These are phyloP conservation scores for Pyracantha coccinea DNA, from an alignment of 331 rosid species.

Conservation along the genomic window DNA sequence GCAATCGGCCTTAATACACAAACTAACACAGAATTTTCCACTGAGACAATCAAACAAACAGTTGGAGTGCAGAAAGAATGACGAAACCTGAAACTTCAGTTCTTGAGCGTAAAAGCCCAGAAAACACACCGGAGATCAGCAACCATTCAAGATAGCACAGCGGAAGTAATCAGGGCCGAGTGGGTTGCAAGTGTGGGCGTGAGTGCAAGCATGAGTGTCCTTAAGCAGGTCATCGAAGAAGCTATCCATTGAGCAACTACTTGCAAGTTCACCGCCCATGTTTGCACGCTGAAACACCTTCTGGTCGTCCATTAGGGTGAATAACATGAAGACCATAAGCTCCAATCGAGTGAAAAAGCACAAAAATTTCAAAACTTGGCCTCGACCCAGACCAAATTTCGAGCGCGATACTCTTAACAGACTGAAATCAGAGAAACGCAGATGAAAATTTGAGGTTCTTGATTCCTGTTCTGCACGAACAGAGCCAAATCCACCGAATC, in stretches of 20 bases:
- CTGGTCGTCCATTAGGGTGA: conserved; percentile 61
- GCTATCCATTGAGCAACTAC: conserved; percentile 78
- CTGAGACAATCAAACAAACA: too few species aligned
- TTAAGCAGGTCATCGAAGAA: conserved; percentile 69
- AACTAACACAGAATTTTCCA: too few species aligned
- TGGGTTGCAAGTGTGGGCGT: conserved; percentile 95
- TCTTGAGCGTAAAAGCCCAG: too few species aligned
- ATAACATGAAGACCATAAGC: conserved; percentile 3
- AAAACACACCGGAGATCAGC: too few species aligned
- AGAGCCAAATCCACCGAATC: neutral
- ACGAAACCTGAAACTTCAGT: too few species aligned
- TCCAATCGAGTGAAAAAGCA: neutral
- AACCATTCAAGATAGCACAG: too few species aligned
- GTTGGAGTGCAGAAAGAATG: too few species aligned
- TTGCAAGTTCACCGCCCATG: conserved; percentile 53
- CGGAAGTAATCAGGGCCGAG: conserved; percentile 83
- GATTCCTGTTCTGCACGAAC: neutral
- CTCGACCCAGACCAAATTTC: neutral
- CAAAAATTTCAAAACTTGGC: neutral
- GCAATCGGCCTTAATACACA: too few species aligned
- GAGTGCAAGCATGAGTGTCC: conserved; percentile 81
- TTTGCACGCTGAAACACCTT: conserved; percentile 66
- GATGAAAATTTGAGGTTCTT: neutral
- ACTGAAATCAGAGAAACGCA: conserved; percentile 1
- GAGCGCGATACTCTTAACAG: neutral